Evolutionary conservation across 345 rosid species (phyloP).

Genomic region (Salix brachista): DNA sequence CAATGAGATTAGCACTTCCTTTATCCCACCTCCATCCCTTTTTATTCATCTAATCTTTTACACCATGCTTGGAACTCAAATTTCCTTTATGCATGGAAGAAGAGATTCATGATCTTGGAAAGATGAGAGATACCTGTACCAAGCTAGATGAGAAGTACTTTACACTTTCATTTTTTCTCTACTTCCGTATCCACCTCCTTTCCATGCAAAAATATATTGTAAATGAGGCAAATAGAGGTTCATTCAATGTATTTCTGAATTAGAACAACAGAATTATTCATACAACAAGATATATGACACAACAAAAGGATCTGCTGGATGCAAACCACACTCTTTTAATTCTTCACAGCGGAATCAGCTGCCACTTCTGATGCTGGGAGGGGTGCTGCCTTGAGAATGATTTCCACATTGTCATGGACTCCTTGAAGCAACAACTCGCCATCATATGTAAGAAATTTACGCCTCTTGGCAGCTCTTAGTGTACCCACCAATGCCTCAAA

Average conservation of each 20-base stretch:
- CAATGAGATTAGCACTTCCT: too few relatives aligned
- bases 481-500: slow-evolving; percentile 95
- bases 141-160: neutral
- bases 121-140: neutral
- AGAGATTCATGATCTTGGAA: neutral
- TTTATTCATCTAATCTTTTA: neutral
- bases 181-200: neutral
- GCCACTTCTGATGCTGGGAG: slow-evolving; percentile 15
- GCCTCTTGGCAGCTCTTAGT: slow-evolving; percentile 87
- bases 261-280: neutral
- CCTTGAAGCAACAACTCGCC: slow-evolving; percentile 93
- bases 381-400: slow-evolving; percentile 54
- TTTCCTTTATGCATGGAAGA: neutral
- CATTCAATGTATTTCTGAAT: neutral
- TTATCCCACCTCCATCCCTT: too few relatives aligned
- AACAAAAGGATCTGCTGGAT: neutral
- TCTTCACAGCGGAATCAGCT: neutral
- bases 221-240: neutral
- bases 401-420: slow-evolving; percentile 86
- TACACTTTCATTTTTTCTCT: neutral
- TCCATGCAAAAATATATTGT: neutral
- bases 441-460: slow-evolving; percentile 60
- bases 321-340: neutral
- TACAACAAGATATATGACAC: neutral
- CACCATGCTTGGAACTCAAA: neutral